Evolutionary conservation across 2,329 filamentous ascomycete species (phyloP).

Genomic region (Xylaria sp.): DNA sequence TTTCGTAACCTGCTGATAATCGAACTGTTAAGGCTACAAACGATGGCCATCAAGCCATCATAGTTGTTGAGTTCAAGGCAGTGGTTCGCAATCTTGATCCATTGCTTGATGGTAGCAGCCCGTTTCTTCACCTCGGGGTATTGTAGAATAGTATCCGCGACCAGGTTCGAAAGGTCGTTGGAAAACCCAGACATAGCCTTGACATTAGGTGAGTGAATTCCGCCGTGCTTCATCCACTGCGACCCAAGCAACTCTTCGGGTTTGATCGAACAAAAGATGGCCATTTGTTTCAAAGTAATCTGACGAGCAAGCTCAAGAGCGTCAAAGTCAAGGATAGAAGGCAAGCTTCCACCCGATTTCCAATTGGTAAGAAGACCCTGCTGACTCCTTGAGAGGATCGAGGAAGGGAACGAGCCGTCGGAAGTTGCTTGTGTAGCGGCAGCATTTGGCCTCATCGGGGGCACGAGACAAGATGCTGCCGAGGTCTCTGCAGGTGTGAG

Average conservation of each 20-base stretch:
- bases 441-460: conserved; percentile 81
- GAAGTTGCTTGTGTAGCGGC: conserved; percentile 65
- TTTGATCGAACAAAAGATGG: conserved; percentile 83
- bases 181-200: conserved; percentile 90
- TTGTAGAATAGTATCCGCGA: conserved; percentile 86
- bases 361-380: conserved; percentile 65
- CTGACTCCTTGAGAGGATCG: conserved; percentile 71
- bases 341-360: conserved; percentile 63
- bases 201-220: conserved; percentile 77
- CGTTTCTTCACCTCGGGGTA: conserved; percentile 90
- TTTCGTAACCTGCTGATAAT: conserved; percentile 81
- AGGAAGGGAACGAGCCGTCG: conserved; percentile 65
- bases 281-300: conserved; percentile 85
- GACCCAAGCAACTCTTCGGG: conserved; percentile 87
- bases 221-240: conserved; percentile 88
- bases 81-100: conserved; percentile 89
- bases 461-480: conserved; percentile 75
- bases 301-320: conserved; percentile 86
- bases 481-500: conserved; percentile 68
- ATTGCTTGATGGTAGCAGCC: conserved; percentile 87
- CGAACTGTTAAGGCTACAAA: conserved; percentile 87
- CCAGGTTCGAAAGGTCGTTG: conserved; percentile 86
- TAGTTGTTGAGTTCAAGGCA: conserved; percentile 92
- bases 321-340: conserved; percentile 84
- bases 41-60: conserved; percentile 93